Conservation (phyloP, 2,329 filamentous ascomycete genomes). For the Cryphonectria radicalis region DNA sequence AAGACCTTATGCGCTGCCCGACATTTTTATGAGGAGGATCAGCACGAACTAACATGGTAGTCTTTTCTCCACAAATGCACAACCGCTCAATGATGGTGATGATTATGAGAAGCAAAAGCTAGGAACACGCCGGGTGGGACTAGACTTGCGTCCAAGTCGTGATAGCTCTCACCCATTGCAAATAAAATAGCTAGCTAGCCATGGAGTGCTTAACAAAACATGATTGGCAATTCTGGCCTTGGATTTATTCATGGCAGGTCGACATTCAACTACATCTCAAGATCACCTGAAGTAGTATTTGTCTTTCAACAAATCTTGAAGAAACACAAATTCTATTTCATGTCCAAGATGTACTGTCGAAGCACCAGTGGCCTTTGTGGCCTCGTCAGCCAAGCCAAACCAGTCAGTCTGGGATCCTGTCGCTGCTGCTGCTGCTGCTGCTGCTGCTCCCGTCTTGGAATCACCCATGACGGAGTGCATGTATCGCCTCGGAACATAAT, state of each 20-base stretch:
- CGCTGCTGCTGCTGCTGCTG: no score
- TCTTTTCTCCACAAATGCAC: no score
- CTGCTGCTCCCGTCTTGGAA: background rate
- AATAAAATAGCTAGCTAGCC: background rate
- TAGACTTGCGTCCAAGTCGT: background rate
- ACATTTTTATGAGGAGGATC: background rate
- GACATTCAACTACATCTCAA: background rate
- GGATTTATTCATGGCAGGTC: background rate
- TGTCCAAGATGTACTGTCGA: background rate
- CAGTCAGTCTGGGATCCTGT: background rate
- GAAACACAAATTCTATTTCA: background rate
- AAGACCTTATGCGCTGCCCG: background rate
- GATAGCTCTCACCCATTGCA: background rate
- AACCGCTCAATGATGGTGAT: background rate
- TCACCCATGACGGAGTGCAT: background rate
- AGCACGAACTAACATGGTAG: no score
- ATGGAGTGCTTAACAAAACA: background rate
- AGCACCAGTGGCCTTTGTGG: background rate
- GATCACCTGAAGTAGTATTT: no score
- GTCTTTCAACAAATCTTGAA: background rate
- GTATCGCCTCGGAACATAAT: background rate
- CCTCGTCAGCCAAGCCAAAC: background rate
- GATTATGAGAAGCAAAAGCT: background rate
- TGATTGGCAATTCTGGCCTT: background rate
- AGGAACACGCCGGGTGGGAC: background rate